Evolutionary conservation across 2,329 filamentous ascomycete species (phyloP).

Genomic region (Diplodia intermedia): DNA sequence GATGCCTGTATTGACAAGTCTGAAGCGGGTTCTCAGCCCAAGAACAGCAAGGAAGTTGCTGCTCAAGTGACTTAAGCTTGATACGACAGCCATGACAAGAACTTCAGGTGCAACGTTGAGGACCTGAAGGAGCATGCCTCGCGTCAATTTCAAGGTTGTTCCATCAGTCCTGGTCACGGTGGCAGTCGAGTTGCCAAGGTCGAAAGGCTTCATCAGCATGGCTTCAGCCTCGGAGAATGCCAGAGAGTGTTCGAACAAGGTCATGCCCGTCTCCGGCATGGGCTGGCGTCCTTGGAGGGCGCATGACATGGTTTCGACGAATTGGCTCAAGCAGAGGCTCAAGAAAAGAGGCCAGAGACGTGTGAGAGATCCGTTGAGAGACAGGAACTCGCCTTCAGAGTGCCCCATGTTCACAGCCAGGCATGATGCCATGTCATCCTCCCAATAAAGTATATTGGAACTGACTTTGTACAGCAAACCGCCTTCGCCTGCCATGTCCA

Average conservation of each 20-base stretch:
- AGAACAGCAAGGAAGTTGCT: constrained; percentile 84
- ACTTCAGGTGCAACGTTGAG: constrained; percentile 92
- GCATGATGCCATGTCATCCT: constrained; percentile 78
- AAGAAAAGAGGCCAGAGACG: constrained; percentile 77
- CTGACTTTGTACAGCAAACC: constrained; percentile 75
- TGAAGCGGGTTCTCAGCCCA: constrained; percentile 76
- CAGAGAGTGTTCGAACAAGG: constrained; percentile 92
- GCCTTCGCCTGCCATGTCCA: constrained; percentile 64
- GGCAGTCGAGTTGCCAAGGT: constrained; percentile 60
- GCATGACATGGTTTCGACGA: constrained; percentile 86
- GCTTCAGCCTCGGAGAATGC: constrained; percentile 96
- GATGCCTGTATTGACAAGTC: constrained; percentile 85
- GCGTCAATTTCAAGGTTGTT: constrained; percentile 48
- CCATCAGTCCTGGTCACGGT: constrained; percentile 54
- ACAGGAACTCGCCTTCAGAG: constrained; percentile 56
- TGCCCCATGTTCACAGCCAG: constrained; percentile 71
- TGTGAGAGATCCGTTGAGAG: constrained; percentile 78
- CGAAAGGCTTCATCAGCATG: constrained; percentile 80
- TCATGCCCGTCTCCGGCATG: constrained; percentile 91
- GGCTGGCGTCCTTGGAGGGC: constrained; percentile 83
- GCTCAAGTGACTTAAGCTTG: constrained; percentile 83
- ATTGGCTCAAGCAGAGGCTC: constrained; percentile 75
- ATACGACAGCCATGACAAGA: constrained; percentile 84
- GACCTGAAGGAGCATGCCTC: constrained; percentile 73
- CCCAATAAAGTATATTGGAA: constrained; percentile 74